A percentile compares a stretch with the other conserved stretches of the same genome.
phyloP scores from a whole-genome alignment of 805 yeast species.

The Lachancea sp. region DNA sequence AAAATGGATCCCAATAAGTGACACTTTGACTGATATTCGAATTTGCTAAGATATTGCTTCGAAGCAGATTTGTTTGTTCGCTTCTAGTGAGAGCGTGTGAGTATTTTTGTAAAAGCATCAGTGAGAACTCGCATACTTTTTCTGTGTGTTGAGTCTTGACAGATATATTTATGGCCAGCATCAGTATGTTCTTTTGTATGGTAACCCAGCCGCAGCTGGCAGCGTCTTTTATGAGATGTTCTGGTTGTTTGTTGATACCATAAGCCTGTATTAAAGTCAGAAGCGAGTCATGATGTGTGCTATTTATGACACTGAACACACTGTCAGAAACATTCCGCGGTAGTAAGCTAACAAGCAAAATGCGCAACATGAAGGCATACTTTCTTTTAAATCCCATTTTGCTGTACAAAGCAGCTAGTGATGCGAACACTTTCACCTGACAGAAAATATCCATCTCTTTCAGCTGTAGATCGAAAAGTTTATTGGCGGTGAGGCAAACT shows the following conservation, averaged over 20 bases:
- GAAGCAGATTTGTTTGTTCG: constrained; percentile 48
- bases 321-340: constrained; percentile 23
- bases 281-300: constrained; percentile 39
- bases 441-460: constrained; percentile 41
- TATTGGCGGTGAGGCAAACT: constrained; percentile 45
- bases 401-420: constrained; percentile 58
- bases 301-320: constrained; percentile 15
- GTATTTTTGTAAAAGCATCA: constrained; percentile 50
- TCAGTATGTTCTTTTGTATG: constrained; percentile 50
- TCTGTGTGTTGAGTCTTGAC: constrained; percentile 43
- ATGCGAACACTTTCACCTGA: constrained; percentile 57
- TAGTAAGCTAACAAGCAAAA: constrained; percentile 48
- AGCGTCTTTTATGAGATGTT: constrained; percentile 23
- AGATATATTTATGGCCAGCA: constrained; percentile 47
- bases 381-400: constrained; percentile 60
- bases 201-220: constrained; percentile 45
- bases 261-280: constrained; percentile 47
- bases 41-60: constrained; percentile 23
- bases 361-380: constrained; percentile 59
- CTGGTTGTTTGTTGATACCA: constrained; percentile 41
- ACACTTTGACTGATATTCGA: constrained; percentile 21
- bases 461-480: constrained; percentile 41
- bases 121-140: constrained; percentile 42
- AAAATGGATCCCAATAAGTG: constrained; percentile 67
- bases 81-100: constrained; percentile 45